phyloP scores from a whole-genome alignment of 2,329 filamentous ascomycete genomes.

The Colletotrichum destructivum region DNA sequence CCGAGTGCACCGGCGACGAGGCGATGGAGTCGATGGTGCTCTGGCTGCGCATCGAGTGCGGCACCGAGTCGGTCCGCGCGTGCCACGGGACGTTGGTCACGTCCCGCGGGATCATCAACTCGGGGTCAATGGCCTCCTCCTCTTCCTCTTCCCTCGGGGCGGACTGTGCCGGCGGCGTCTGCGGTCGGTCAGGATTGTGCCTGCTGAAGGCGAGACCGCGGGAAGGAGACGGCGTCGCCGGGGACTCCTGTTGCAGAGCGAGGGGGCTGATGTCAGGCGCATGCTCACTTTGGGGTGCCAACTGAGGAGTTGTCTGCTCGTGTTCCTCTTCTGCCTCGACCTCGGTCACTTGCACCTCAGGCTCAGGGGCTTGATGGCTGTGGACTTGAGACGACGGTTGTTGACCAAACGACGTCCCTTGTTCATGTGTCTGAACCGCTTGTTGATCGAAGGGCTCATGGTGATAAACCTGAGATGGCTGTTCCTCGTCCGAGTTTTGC shows the following conservation, averaged over 20 bases:
- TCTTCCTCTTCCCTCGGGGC: slow-evolving; percentile 25
- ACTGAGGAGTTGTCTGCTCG: slow-evolving; percentile 40
- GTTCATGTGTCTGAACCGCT: slow-evolving; percentile 3
- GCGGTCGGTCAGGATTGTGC: slow-evolving; percentile 46
- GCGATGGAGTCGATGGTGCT: slow-evolving; percentile 53
- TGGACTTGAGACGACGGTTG: not conserved
- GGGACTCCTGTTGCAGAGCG: slow-evolving; percentile 39
- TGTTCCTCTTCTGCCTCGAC: slow-evolving; percentile 12
- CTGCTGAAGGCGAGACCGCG: slow-evolving; percentile 49
- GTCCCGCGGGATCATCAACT: slow-evolving; percentile 48
- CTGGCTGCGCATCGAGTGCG: slow-evolving; percentile 53
- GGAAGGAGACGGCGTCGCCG: slow-evolving; percentile 31
- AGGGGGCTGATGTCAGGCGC: slow-evolving; percentile 43
- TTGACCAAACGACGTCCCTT: not conserved
- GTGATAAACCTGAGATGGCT: slow-evolving; percentile 9
- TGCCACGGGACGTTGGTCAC: slow-evolving; percentile 53
- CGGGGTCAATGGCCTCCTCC: slow-evolving; percentile 40
- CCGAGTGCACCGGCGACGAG: slow-evolving; percentile 50
- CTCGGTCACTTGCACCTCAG: slow-evolving; percentile 24
- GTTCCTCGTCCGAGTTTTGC: not conserved
- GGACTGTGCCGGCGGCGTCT: slow-evolving; percentile 39
- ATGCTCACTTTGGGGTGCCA: slow-evolving; percentile 37
- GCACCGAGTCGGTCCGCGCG: slow-evolving; percentile 50
- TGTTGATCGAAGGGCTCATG: not conserved
- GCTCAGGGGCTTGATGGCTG: slow-evolving; percentile 6